These are phyloP conservation scores for Alternaria incomplexa DNA, from an alignment of 2,329 filamentous ascomycete species.

Conservation along the genomic window DNA sequence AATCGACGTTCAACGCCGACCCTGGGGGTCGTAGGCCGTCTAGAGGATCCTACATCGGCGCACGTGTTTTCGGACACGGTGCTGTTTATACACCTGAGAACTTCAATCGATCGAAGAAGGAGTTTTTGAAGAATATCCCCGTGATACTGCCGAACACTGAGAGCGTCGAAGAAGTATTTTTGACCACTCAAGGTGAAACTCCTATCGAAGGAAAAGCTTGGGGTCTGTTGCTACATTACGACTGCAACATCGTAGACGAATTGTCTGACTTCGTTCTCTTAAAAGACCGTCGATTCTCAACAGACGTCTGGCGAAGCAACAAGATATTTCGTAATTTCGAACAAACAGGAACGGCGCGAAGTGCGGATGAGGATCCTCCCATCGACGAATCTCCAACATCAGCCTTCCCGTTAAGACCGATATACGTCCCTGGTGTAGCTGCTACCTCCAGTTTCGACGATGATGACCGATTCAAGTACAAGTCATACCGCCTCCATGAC, in stretches of 20 bases:
- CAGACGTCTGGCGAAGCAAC: neutral
- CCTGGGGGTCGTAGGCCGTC: fast-evolving
- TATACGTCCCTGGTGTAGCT: too few species aligned
- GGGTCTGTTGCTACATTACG: neutral
- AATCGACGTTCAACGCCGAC: neutral
- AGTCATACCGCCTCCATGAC: neutral
- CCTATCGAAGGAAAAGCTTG: neutral
- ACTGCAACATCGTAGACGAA: neutral
- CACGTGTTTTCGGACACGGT: neutral
- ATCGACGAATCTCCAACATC: neutral
- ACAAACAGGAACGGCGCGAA: neutral
- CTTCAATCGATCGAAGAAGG: neutral
- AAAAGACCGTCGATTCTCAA: neutral
- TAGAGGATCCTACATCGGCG: neutral
- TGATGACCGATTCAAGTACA: fast-evolving
- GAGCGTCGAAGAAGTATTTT: neutral
- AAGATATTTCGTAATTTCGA: fast-evolving
- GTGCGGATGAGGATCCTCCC: neutral
- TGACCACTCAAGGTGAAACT: neutral
- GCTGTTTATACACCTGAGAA: neutral
- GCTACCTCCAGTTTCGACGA: neutral
- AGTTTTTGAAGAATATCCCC: neutral
- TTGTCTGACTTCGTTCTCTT: neutral
- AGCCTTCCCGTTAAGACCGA: neutral
- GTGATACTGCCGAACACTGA: neutral